These are phyloP conservation scores for Phialophora tarda DNA, from an alignment of 2,329 filamentous ascomycete genomes.

Conservation along the genomic window DNA sequence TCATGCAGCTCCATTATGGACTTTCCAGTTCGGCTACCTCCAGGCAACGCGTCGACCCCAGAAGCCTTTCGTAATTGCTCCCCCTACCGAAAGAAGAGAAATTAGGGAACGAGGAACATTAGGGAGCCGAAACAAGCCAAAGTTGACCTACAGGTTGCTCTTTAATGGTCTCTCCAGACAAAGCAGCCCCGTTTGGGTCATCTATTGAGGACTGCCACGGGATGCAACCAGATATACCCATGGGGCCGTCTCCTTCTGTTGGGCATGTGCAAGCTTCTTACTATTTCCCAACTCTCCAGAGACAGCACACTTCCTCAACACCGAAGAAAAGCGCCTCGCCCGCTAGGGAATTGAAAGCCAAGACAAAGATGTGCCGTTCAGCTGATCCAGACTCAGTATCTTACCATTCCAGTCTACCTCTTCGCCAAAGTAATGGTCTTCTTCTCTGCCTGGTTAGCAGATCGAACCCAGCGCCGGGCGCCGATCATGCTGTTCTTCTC, in stretches of 20 bases:
- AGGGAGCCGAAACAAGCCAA: background rate
- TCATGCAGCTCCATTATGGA: background rate
- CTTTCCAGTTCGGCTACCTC: background rate
- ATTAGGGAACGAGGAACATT: background rate
- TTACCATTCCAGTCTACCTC: conserved; percentile 74
- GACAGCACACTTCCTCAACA: conserved; percentile 51
- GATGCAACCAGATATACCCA: background rate
- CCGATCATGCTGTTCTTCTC: conserved; percentile 54
- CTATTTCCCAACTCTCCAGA: conserved; percentile 57
- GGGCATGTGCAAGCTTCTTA: conserved; percentile 58
- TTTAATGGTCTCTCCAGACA: background rate
- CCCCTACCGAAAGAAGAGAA: background rate
- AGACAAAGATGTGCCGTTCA: background rate
- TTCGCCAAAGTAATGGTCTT: conserved; percentile 69
- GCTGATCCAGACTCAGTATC: conserved; percentile 66
- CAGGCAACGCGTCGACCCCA: background rate
- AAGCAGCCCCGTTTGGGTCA: background rate
- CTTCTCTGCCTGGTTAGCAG: conserved; percentile 66
- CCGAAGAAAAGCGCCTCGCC: conserved; percentile 57
- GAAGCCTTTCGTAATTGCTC: background rate
- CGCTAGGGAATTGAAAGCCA: conserved; percentile 18
- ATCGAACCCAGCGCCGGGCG: conserved; percentile 68
- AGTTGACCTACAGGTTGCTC: background rate
- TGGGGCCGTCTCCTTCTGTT: conserved; percentile 60
- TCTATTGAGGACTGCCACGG: background rate